phyloP scores from a whole-genome alignment of 495 filamentous ascomycete species.

The Venustampulla echinocandica region DNA sequence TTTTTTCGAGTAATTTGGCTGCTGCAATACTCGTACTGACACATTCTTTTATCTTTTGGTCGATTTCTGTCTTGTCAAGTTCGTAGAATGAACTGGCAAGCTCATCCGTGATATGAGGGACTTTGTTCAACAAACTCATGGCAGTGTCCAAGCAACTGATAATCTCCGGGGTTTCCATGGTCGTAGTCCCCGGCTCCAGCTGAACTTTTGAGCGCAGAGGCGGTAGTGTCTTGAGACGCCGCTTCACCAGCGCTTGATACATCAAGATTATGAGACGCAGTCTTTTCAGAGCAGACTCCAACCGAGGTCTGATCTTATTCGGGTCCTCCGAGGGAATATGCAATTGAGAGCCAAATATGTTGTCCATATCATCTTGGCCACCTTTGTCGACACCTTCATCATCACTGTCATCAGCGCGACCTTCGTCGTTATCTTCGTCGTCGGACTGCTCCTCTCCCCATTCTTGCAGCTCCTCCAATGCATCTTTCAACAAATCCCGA shows the following conservation, averaged over 20 bases:
- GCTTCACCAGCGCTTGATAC: constrained; percentile 52
- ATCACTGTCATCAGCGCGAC: constrained; percentile 39
- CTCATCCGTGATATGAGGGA: constrained; percentile 40
- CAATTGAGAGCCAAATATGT: constrained; percentile 45
- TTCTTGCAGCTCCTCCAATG: constrained; percentile 72
- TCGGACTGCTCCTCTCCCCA: constrained; percentile 65
- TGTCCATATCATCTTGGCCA: constrained; percentile 41
- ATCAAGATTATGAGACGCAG: constrained; percentile 49
- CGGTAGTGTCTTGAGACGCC: constrained; percentile 45
- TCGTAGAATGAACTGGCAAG: constrained; percentile 39
- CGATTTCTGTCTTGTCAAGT: constrained; percentile 18
- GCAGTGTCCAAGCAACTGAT: constrained; percentile 27
- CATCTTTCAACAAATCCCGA: constrained; percentile 66
- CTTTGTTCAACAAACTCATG: constrained; percentile 29
- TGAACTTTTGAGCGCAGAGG: constrained; percentile 21
- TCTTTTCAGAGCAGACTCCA: constrained; percentile 47
- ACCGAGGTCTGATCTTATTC: constrained; percentile 43
- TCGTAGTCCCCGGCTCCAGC: constrained; percentile 2
- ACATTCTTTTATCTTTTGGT: constrained; percentile 23
- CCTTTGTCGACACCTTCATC: constrained; percentile 33
- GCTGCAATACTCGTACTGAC: constrained; percentile 16
- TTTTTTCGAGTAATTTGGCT: constrained; percentile 15
- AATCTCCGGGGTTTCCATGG: constrained; percentile 6
- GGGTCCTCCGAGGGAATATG: constrained; percentile 47
- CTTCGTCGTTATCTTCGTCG: constrained; percentile 35